These are phyloP conservation scores for Entoloma clypeatum DNA, from an alignment of 1,284 basidiomycete species.

Conservation along the genomic window DNA sequence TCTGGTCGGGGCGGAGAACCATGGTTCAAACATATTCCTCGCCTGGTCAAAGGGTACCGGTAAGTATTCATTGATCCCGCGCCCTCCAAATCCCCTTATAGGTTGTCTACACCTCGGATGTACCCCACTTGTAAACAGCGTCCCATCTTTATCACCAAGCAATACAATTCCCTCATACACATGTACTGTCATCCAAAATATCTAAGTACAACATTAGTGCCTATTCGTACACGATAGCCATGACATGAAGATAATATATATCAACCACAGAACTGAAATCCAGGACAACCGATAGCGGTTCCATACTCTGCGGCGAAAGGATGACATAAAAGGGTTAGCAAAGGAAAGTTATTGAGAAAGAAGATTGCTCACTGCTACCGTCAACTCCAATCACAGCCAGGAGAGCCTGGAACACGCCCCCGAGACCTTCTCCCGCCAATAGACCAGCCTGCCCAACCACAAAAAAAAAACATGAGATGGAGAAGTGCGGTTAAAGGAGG, in stretches of 20 bases:
- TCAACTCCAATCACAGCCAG: constrained; percentile 48
- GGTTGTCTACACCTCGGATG: no score
- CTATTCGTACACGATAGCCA: no score
- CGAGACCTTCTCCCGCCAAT: constrained; percentile 67
- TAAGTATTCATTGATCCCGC: no score
- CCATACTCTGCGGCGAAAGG: constrained; percentile 33
- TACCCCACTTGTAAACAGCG: no score
- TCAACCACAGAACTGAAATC: constrained; percentile 46
- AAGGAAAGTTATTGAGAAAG: background rate
- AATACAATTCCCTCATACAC: background rate
- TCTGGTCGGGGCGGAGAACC: no score
- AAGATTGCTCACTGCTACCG: constrained; percentile 37
- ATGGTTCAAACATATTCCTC: no score
- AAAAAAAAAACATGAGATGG: constrained; percentile 1
- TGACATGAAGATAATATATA: no score
- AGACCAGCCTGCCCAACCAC: constrained; percentile 42
- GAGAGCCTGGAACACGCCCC: constrained; percentile 62
- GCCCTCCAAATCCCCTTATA: no score
- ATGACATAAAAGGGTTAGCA: constrained; percentile 2
- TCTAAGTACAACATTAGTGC: no score
- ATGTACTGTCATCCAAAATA: background rate
- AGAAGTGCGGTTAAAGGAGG: background rate
- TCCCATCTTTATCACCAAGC: no score
- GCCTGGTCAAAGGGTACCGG: no score
- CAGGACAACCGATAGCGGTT: constrained; percentile 49